phyloP scores from a whole-genome alignment of 768 basidiomycete genomes.

The Boletus vinaceobasis region DNA sequence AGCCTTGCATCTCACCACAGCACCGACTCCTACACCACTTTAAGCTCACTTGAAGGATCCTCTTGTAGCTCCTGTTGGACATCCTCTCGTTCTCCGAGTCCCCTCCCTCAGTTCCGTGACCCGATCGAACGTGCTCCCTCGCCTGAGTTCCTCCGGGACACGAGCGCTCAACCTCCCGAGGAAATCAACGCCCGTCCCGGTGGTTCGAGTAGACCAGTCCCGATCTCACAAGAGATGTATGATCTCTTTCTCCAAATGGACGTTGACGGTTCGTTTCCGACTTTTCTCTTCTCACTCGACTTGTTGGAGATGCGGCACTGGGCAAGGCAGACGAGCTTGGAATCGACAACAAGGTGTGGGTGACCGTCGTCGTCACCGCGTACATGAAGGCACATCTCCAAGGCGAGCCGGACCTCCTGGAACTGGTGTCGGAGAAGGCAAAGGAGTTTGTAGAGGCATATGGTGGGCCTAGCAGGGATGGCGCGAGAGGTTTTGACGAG shows the following conservation, averaged over 20 bases:
- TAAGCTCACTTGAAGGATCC: slow-evolving; percentile 46
- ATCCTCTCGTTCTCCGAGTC: slow-evolving; percentile 20
- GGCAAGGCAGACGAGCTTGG: slow-evolving; percentile 29
- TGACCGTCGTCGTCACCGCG: slow-evolving; percentile 45
- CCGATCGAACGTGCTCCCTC: slow-evolving; percentile 31
- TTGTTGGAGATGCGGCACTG: slow-evolving; percentile 38
- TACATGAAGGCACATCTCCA: slow-evolving; percentile 40
- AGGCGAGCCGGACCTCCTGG: slow-evolving; percentile 38
- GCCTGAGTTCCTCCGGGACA: slow-evolving; percentile 24
- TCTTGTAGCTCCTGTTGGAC: slow-evolving; percentile 36
- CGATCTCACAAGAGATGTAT: slow-evolving; percentile 29
- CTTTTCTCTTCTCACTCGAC: slow-evolving; percentile 27
- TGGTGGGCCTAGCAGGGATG: background rate
- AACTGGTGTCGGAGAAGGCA: slow-evolving; percentile 41
- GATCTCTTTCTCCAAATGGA: slow-evolving; percentile 39
- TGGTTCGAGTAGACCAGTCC: background rate
- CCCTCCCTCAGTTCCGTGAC: slow-evolving; percentile 25
- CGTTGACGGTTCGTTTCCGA: slow-evolving; percentile 49
- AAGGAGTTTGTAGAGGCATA: slow-evolving; percentile 34
- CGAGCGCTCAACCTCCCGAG: background rate
- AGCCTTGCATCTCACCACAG: slow-evolving; percentile 28
- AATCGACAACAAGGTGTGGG: slow-evolving; percentile 41
- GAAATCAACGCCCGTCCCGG: too few relatives aligned
- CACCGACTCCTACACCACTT: slow-evolving; percentile 39
- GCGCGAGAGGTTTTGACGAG: slow-evolving; percentile 12